phyloP scores from a whole-genome alignment of 2,329 filamentous ascomycete species.

The Neocatenulostroma microsporum region DNA sequence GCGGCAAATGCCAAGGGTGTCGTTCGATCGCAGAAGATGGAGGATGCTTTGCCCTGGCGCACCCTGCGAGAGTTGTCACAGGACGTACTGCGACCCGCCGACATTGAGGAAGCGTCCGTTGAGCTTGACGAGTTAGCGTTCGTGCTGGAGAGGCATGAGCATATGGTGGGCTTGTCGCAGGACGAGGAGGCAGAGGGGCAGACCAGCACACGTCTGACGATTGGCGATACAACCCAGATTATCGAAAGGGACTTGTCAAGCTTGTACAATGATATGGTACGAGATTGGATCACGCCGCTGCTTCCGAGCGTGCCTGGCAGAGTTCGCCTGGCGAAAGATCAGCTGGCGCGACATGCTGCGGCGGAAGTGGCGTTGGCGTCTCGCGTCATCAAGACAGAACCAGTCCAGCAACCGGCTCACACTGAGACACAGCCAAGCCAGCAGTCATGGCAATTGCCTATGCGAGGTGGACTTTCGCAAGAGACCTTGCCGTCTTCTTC shows the following conservation, averaged over 20 bases:
- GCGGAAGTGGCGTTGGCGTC: slow-evolving; percentile 33
- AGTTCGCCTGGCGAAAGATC: slow-evolving; percentile 26
- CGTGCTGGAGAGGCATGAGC: no score
- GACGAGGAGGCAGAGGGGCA: no score
- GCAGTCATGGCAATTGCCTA: slow-evolving; percentile 12
- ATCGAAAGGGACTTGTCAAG: background rate
- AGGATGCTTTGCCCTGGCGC: background rate
- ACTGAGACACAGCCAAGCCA: slow-evolving; percentile 5
- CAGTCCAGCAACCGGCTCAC: background rate
- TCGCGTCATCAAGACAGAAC: slow-evolving; percentile 11
- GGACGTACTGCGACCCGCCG: no score
- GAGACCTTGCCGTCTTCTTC: background rate
- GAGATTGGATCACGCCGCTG: slow-evolving; percentile 7
- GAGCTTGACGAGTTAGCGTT: no score
- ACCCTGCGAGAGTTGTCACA: no score
- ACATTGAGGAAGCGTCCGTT: no score
- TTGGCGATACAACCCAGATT: background rate
- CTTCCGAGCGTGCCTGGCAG: slow-evolving; percentile 12
- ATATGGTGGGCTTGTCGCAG: no score
- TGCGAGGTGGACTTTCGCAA: slow-evolving; percentile 11
- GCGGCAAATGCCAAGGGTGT: background rate
- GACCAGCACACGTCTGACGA: background rate
- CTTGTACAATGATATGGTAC: slow-evolving; percentile 5
- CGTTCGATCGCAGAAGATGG: background rate
- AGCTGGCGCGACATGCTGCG: slow-evolving; percentile 23